These are phyloP conservation scores for Petrea volubilis DNA, from an alignment of 257 asterid species.

Conservation along the genomic window DNA sequence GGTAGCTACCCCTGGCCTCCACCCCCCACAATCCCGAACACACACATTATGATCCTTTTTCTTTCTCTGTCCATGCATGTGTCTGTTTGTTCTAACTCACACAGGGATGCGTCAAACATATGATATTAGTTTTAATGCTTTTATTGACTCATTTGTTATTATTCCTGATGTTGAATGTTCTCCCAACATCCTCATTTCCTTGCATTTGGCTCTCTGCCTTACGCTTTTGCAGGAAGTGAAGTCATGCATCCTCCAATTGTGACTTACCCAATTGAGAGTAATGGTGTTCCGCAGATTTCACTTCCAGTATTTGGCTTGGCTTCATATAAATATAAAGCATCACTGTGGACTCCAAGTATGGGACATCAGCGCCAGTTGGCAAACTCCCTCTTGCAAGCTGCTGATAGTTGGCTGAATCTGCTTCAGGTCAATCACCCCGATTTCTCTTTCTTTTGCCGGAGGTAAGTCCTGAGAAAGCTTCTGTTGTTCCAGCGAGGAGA, in stretches of 20 bases:
- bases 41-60: too few relatives aligned
- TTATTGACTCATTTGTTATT: background rate
- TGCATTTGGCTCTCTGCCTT: background rate
- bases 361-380: conserved; percentile 56
- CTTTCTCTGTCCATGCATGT: background rate
- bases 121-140: background rate
- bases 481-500: conserved; percentile 1
- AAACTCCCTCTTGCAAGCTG: conserved; percentile 62
- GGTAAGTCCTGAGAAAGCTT: conserved; percentile 33
- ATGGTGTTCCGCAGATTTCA: conserved; percentile 52
- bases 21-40: too few relatives aligned
- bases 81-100: background rate
- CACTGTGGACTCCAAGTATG: conserved; percentile 70
- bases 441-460: conserved; percentile 77
- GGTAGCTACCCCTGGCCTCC: conserved; percentile 38
- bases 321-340: conserved; percentile 65
- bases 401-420: conserved; percentile 61
- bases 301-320: conserved; percentile 90
- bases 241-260: conserved; percentile 42
- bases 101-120: background rate
- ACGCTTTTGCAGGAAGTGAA: conserved; percentile 51
- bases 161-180: background rate
- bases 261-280: conserved; percentile 49
- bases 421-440: conserved; percentile 85
- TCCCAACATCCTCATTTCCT: background rate